Evolutionary conservation across 1,284 basidiomycete species (phyloP).

Genomic region (Anthracocystis walkeri): DNA sequence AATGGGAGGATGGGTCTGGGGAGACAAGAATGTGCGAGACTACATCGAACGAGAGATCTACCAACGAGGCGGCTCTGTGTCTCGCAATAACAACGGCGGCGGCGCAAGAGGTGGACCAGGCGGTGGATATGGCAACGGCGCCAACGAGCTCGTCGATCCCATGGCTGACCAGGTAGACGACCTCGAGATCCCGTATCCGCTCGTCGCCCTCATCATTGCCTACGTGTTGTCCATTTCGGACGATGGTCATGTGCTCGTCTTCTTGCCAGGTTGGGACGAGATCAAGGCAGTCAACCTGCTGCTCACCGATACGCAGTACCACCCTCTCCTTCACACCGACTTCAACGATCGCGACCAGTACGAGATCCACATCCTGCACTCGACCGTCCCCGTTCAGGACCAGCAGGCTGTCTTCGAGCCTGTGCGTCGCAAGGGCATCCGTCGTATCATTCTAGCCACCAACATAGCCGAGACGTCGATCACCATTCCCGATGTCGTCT

Average conservation of each 20-base stretch:
- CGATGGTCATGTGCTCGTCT: conserved; percentile 91
- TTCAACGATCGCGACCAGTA: conserved; percentile 72
- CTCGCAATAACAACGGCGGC: conserved; percentile 18
- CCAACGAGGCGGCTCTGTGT: conserved; percentile 36
- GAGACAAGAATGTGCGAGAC: conserved; percentile 80
- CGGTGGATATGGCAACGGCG: conserved; percentile 37
- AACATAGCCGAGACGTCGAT: conserved; percentile 91
- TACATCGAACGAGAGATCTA: conserved; percentile 79
- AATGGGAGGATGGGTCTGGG: conserved; percentile 78
- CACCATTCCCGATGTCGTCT: conserved; percentile 95
- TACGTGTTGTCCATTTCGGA: conserved; percentile 81
- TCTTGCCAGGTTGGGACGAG: conserved; percentile 92
- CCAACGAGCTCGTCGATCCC: conserved; percentile 56
- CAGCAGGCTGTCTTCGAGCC: conserved; percentile 86
- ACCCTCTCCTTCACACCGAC: conserved; percentile 71
- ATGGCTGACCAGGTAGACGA: conserved; percentile 74
- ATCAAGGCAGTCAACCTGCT: conserved; percentile 83
- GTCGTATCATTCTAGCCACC: conserved; percentile 85
- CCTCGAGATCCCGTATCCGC: conserved; percentile 83
- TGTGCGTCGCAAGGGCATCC: conserved; percentile 74
- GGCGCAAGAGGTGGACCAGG: conserved; percentile 10
- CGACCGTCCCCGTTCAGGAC: conserved; percentile 86
- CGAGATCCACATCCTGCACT: conserved; percentile 89
- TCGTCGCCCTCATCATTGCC: conserved; percentile 85
- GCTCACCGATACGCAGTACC: conserved; percentile 73